phyloP scores from a whole-genome alignment of 73 alveolate species.

The Paramecium pentaurelia region DNA sequence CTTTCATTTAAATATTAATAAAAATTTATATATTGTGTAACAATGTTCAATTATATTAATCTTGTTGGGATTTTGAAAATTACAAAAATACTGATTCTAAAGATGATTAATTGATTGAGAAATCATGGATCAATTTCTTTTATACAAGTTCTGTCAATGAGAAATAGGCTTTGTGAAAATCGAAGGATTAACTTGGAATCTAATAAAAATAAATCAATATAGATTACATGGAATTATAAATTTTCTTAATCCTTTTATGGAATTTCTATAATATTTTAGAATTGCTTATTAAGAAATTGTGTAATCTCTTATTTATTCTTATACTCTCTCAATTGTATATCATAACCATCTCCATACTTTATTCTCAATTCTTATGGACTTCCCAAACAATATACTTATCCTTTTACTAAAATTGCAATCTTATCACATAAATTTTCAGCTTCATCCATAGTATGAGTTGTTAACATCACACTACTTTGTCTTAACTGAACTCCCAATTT shows the following conservation, averaged over 20 bases:
- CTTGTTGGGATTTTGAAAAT: not conserved
- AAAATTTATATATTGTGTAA: not conserved
- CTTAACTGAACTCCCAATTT: slow-evolving; percentile 32
- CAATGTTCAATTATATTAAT: not conserved
- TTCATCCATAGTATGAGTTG: slow-evolving; percentile 94
- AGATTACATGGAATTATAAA: not conserved
- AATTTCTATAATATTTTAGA: not conserved
- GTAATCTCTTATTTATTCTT: not conserved
- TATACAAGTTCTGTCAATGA: not conserved
- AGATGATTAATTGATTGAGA: not conserved
- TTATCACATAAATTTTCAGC: slow-evolving; percentile 86
- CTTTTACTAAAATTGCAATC: slow-evolving; percentile 80
- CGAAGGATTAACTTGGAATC: not conserved
- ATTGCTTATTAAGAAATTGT: not conserved
- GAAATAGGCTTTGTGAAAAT: not conserved
- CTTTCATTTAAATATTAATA: not conserved
- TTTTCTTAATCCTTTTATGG: not conserved
- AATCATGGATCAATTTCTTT: not conserved
- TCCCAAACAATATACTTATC: slow-evolving; percentile 79
- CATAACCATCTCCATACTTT: slow-evolving; percentile 82
- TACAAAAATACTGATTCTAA: not conserved
- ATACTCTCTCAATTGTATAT: slow-evolving; percentile 53
- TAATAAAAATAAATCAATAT: not conserved
- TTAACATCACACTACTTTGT: slow-evolving; percentile 70
- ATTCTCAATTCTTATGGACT: slow-evolving; percentile 71